phyloP scores from a whole-genome alignment of 345 rosid genomes.

The Populus nigra region DNA sequence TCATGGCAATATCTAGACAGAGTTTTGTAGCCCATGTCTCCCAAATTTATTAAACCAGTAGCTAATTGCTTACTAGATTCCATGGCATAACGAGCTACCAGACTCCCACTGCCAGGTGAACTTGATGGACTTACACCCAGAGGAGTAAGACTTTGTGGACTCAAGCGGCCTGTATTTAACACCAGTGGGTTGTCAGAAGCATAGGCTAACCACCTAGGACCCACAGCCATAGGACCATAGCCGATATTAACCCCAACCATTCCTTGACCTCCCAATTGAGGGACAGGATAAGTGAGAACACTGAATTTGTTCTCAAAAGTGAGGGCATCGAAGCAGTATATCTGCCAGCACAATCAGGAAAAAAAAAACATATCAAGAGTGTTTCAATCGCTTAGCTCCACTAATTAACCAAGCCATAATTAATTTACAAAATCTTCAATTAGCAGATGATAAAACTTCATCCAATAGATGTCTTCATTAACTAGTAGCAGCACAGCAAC shows the following conservation, averaged over 20 bases:
- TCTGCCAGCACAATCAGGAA: slow-evolving; percentile 47
- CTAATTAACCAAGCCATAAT: slow-evolving; percentile 8
- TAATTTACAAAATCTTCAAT: slow-evolving; percentile 9
- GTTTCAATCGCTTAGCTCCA: slow-evolving; percentile 8
- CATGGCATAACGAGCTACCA: slow-evolving; percentile 95
- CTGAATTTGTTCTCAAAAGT: slow-evolving; percentile 93
- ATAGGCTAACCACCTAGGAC: slow-evolving; percentile 97
- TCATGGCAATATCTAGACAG: slow-evolving; percentile 84
- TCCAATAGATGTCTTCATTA: slow-evolving; percentile 10
- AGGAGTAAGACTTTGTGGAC: slow-evolving; percentile 92
- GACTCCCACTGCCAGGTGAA: slow-evolving; percentile 77
- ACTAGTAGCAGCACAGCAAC: slow-evolving; percentile 7
- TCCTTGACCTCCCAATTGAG: slow-evolving; percentile 82
- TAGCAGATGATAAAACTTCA: slow-evolving; percentile 2
- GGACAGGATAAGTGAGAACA: slow-evolving; percentile 89
- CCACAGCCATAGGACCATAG: slow-evolving; percentile 97
- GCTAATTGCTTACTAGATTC: slow-evolving; percentile 53
- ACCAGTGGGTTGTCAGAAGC: slow-evolving; percentile 77
- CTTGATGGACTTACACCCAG: slow-evolving; percentile 96
- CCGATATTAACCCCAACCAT: slow-evolving; percentile 68
- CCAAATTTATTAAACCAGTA: slow-evolving; percentile 30
- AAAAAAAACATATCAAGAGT: slow-evolving; percentile 6
- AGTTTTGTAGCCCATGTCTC: slow-evolving; percentile 85
- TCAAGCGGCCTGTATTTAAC: slow-evolving; percentile 73
- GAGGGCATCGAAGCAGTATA: slow-evolving; percentile 91